Conservation (phyloP, 352 stramenopile species). For the Blastocystis sp. region DNA sequence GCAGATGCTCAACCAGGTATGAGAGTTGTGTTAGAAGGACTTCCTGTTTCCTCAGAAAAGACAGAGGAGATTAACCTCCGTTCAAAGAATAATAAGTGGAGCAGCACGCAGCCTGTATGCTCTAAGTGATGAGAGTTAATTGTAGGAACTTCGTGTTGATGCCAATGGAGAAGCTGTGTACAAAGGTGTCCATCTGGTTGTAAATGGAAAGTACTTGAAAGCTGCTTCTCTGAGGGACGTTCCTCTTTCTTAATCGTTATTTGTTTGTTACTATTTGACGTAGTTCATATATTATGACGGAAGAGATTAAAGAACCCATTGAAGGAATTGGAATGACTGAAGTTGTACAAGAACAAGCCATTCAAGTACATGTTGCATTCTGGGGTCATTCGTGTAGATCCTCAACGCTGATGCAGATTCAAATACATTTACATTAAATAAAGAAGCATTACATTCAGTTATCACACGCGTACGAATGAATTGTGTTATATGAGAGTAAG, state of each 20-base stretch:
- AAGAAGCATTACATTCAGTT: conserved; percentile 1
- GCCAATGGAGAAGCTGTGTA: conserved; percentile 46
- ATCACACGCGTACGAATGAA: background rate
- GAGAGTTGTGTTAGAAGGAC: background rate
- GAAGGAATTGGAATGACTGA: background rate
- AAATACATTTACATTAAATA: conserved; percentile 18
- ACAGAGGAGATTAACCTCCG: conserved; percentile 18
- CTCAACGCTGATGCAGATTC: background rate
- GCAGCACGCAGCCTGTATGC: background rate
- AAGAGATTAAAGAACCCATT: background rate
- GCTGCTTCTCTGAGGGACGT: conserved; percentile 18
- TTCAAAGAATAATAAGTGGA: conserved; percentile 9
- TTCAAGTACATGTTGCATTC: background rate
- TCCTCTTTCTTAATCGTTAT: conserved; percentile 28
- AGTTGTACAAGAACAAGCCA: background rate
- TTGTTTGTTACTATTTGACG: conserved; percentile 10
- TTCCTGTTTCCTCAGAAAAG: background rate
- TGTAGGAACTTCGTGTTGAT: conserved; percentile 38
- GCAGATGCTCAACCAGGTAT: background rate
- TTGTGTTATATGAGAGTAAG: background rate
- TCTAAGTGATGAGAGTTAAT: background rate
- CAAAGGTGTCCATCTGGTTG: conserved; percentile 17
- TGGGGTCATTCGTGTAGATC: background rate
- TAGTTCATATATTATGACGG: background rate
- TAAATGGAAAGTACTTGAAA: conserved; percentile 31